Evolutionary conservation across 306 rosid genomes (phyloP).

Genomic region (Corylus americana): DNA sequence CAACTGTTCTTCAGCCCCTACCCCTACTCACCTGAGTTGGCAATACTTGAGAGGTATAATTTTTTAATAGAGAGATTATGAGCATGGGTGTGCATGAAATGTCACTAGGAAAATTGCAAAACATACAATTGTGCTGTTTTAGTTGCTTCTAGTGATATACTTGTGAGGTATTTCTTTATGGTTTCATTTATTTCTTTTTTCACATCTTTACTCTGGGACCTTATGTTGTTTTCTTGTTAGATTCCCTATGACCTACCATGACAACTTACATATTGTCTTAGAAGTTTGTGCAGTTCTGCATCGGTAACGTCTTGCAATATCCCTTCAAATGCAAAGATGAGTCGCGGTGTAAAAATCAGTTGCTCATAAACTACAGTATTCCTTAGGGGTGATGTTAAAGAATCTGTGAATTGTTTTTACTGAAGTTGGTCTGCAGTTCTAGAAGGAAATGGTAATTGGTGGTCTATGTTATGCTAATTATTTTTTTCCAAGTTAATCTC

Average conservation of each 20-base stretch:
- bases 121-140: neutral
- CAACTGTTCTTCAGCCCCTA: neutral
- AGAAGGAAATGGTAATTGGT: neutral
- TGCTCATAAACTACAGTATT: neutral
- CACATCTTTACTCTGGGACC: neutral
- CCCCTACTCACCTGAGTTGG: slow-evolving; percentile 5
- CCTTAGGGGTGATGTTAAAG: neutral
- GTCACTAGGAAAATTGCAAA: neutral
- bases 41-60: neutral
- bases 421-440: neutral
- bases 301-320: neutral
- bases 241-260: neutral
- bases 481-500: neutral
- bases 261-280: neutral
- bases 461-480: neutral
- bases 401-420: neutral
- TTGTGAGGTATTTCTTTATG: neutral
- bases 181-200: neutral
- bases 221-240: neutral
- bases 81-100: slow-evolving; percentile 1
- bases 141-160: neutral
- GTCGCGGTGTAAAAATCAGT: neutral
- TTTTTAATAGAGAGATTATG: neutral
- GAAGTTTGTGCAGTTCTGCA: neutral
- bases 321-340: neutral